Evolutionary conservation across 2,329 filamentous ascomycete genomes (phyloP), one percentile per base, ranked within the genome.

Genomic region (Eutypa lata): DNA sequence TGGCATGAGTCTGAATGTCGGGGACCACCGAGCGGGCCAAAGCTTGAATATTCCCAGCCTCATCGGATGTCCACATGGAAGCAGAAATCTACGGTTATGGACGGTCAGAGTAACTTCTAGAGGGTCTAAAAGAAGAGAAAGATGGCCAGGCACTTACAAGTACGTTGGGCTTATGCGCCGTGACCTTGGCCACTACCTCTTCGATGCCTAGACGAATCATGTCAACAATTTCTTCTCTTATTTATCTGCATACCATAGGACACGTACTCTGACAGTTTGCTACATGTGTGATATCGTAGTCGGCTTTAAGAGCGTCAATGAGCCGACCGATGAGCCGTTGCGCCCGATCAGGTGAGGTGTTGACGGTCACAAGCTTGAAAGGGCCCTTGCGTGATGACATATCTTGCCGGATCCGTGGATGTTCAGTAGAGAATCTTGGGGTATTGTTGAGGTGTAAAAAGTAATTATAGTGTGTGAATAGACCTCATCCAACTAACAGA

Each of bases 51-150:
- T 73, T 62, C 7, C 68, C 60, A 22, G 72, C 73, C 63, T 83
- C 71, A 56, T 81, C 76, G 0, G 72, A 61, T 0, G 72, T 72
- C 74, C 73, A 76, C 73, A 75, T 76, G n/a, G 72, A 86, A 2
- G 84, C 84, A 35, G 31, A 35, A 35, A 35, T 35, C 31, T 35
- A 35, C 31, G 31, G 31, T 35, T 35, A 35, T 35, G 31, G 31
- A 35, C 31, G 31, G 31, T 35, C 14, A 35, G 31, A 35, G 31
- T n/a, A n/a, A n/a, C 7, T 35, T 35, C 31, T 35, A 14, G 31
- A 14, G 31, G 31, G 31, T 14, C 8, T 35, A 35, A 14, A 35
- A 35, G 31, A 7, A 35, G 31, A 14, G 31, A 35, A 35, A 14
- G 31, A 7, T 14, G 31, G 31, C 31, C 31, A 35, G 14, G 31